phyloP scores from a whole-genome alignment of 345 rosid species.

The Erodium maritimum region DNA sequence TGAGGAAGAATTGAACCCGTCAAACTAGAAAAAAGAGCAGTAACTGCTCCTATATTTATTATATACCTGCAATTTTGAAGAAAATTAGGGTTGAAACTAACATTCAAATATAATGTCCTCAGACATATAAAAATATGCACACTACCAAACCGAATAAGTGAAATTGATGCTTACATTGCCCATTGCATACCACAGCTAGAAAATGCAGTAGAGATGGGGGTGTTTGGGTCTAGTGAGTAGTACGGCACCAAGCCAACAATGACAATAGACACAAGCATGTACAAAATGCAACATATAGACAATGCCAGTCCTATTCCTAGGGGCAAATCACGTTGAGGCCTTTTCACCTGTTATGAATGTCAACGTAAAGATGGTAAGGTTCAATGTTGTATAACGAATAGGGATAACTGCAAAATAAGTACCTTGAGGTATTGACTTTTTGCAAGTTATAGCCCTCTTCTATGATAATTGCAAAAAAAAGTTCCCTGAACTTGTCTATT shows the following conservation, averaged over 20 bases:
- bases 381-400: too few relatives aligned
- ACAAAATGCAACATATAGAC: conserved; percentile 71
- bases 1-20: conserved; percentile 97
- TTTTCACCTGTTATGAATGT: conserved; percentile 51
- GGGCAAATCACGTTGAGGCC: conserved; percentile 96
- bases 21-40: conserved; percentile 89
- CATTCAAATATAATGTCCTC: not conserved
- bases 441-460: too few relatives aligned
- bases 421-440: too few relatives aligned
- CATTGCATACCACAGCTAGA: conserved; percentile 83
- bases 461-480: too few relatives aligned
- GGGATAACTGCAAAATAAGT: too few relatives aligned
- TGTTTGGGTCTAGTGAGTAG: conserved; percentile 91
- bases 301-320: conserved; percentile 80
- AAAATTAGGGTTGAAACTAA: conserved; percentile 6
- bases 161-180: conserved; percentile 68
- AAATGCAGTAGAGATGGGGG: conserved; percentile 96
- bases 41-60: conserved; percentile 76
- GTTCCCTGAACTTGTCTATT: too few relatives aligned
- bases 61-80: conserved; percentile 39
- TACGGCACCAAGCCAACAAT: conserved; percentile 94
- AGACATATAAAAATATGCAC: not conserved
- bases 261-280: conserved; percentile 88
- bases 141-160: not conserved
- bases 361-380: not conserved